Percentiles rank a stretch among this genome's conserved stretches.
These are phyloP conservation scores for Daldinia eschscholtzii DNA, from an alignment of 2,329 filamentous ascomycete species.

Conservation along the genomic window DNA sequence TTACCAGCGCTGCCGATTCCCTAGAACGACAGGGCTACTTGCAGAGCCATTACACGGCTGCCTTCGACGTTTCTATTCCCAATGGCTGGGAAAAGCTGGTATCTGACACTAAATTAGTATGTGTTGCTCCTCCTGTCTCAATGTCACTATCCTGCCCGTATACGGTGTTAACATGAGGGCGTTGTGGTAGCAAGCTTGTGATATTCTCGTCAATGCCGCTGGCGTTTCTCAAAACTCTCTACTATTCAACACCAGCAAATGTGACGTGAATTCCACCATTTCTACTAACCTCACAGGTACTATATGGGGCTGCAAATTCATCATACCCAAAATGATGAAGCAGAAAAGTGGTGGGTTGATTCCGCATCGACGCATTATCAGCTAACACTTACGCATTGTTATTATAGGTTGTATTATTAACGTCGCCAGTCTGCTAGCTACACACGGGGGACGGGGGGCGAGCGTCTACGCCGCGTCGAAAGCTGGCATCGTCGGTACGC, in stretches of 20 bases:
- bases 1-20: slow-evolving; percentile 56
- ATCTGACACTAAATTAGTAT: slow-evolving; percentile 24
- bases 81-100: slow-evolving; percentile 42
- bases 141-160: not conserved
- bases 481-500: slow-evolving; percentile 78
- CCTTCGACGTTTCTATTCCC: slow-evolving; percentile 44
- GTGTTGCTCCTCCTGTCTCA: not conserved
- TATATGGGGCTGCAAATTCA: slow-evolving; percentile 69
- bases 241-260: slow-evolving; percentile 66
- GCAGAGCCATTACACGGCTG: slow-evolving; percentile 25
- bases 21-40: slow-evolving; percentile 43
- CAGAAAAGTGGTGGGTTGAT: slow-evolving; percentile 49
- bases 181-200: slow-evolving; percentile 46
- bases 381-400: slow-evolving; percentile 16
- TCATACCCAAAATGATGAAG: slow-evolving; percentile 63
- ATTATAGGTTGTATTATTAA: slow-evolving; percentile 79
- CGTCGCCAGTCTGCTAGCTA: slow-evolving; percentile 79
- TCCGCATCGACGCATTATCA: not conserved
- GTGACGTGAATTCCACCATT: slow-evolving; percentile 69
- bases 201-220: slow-evolving; percentile 83
- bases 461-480: slow-evolving; percentile 84
- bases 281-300: slow-evolving; percentile 78
- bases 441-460: slow-evolving; percentile 76
- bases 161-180: not conserved
- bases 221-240: slow-evolving; percentile 76